Evolutionary conservation across 192 early-diverging fungal genomes (phyloP), one percentile per base, ranked within the genome.

Genomic region (Coemansia sp.): DNA sequence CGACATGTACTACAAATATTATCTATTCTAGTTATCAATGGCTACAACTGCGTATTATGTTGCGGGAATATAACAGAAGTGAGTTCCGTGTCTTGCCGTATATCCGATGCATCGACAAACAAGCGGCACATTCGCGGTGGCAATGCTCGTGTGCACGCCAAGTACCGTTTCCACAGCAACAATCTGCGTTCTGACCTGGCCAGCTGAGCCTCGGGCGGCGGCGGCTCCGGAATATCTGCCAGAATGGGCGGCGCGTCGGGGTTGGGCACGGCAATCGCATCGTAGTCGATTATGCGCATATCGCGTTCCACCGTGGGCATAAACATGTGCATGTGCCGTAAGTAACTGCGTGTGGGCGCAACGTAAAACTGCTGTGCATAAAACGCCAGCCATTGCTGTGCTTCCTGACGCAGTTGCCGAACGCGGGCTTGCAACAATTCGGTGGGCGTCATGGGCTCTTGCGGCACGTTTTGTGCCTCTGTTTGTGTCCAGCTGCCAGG

Each of bases 291-390:
- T 3, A 80, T 80, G 26, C 62, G 68, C 57, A 67, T 62, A 43
- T 80, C 61, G 47, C 56, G 57, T 57, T 80, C 59, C 2, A 80
- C 65, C 5, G 65, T 68, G 3, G 77, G 77, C 65, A 80, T 57
- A 39, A 75, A 80, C 8, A 62, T 31, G 6, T 61, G 61, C 12
- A 72, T 52, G 51, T 71, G 71, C n/a, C 68, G 65, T 10, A 75
- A 43, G 14, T 71, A 80, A 43, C 72, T 75, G 27, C 60, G 74
- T 1, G 74, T 76, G 0, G 74, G 79, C n/a, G 79, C 71, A 4
- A 82, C 79, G 27, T 77, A 76, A 47, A 82, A 76, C 64, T 64
- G 47, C 39, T 82, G 79, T 7, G 79, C 74, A n/a, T 82, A 82
- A 27, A 77, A 76, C 16, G 79, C 74, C 70, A 82, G 54, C 79